Evolutionary conservation across 768 basidiomycete species (phyloP), one percentile per base, ranked within the genome.

Genomic region (Boletus barrowsii): DNA sequence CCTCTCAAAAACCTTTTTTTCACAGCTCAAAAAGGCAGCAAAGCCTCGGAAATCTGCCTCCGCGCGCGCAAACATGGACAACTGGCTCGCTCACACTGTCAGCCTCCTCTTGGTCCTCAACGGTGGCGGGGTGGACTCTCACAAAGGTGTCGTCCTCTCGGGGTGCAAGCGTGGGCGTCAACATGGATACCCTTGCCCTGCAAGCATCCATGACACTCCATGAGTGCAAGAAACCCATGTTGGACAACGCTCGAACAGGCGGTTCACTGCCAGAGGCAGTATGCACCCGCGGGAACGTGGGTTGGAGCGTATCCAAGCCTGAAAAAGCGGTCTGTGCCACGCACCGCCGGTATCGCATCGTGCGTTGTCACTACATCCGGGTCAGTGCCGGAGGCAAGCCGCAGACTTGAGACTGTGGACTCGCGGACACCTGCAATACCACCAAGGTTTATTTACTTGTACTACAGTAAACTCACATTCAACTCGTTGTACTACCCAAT

Each of bases 11-110:
- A n/a, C n/a, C n/a, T 18, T 14, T 11, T 39, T 4, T 32, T 33
- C 47, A 4, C 52, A 90, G 88, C 73, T 89, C 10, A 86, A 90
- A 62, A 81, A 83, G 39, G 79, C 79, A 0, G 78, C 78, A 11
- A 88, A 87, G 67, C 81, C 82, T 64, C 79, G 82, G 0, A 75
- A 79, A 17, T 79, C 81, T 2, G 26, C 33, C n/a, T 80, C 80
- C 10, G 47, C 58, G 6, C 53, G 57, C 0, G 36, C 67, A 2
- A 59, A 70, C 40, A 62, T 56, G 5, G 81, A 83, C 5, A 71
- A 70, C 4, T 90, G 88, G 88, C 65, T 90, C 17, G 75, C 80
- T 29, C 80, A 82, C 14, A 74, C 86, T 0, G 46, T 81, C 60
- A 66, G 37, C 43, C 62, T 42, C 8, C 56, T 59, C n/a, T 49